These are phyloP conservation scores for Anisodus acutangulus DNA, from an alignment of 257 asterid genomes.

Conservation along the genomic window DNA sequence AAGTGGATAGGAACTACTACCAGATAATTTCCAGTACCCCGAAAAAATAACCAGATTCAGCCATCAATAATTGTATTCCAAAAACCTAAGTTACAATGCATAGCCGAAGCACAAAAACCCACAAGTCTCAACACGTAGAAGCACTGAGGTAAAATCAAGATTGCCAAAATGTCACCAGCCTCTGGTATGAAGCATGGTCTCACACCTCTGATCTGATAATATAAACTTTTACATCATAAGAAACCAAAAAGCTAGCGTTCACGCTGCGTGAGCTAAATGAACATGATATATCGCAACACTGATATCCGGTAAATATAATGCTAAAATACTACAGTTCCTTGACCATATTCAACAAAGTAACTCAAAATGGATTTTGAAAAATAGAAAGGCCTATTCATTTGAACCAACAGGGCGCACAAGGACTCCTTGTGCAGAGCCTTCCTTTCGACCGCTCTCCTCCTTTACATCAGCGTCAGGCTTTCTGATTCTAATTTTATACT, in stretches of 20 bases:
- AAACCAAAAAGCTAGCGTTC: background rate
- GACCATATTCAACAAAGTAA: background rate
- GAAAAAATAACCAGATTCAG: background rate
- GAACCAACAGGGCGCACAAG: slow-evolving; percentile 87
- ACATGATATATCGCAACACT: slow-evolving; percentile 5
- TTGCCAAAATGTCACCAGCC: background rate
- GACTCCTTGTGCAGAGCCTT: slow-evolving; percentile 96
- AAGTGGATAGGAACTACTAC: background rate
- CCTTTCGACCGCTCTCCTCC: slow-evolving; percentile 80
- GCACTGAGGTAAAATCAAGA: background rate
- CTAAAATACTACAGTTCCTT: background rate
- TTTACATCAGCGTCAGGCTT: slow-evolving; percentile 74
- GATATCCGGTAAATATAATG: background rate
- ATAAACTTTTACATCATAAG: background rate
- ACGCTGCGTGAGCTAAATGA: background rate
- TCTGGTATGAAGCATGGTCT: background rate
- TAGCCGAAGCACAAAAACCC: background rate
- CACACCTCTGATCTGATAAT: background rate
- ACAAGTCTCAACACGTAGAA: background rate
- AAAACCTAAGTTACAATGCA: background rate
- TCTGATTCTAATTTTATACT: slow-evolving; percentile 79
- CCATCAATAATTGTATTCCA: background rate
- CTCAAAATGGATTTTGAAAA: slow-evolving; percentile 23
- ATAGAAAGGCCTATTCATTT: slow-evolving; percentile 39
- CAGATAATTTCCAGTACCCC: background rate